Evolutionary conservation across 805 yeast species (phyloP), one percentile per base, ranked within the genome.

Genomic region (Kuraishia capsulata): DNA sequence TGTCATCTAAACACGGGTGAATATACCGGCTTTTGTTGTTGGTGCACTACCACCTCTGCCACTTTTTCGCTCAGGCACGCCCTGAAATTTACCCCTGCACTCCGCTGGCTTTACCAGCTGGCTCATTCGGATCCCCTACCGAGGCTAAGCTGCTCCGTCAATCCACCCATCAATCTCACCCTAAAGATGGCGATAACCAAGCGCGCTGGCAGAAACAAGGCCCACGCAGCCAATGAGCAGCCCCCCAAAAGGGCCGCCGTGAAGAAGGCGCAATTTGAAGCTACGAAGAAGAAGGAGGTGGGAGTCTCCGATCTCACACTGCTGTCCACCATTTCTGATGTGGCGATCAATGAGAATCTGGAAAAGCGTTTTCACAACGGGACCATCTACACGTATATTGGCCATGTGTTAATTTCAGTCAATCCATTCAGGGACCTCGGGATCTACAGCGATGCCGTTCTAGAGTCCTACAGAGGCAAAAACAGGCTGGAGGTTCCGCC

Each of bases 401-500:
- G 96, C 0, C 95, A 87, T 66, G 96, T 88, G 52, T 70, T 92
- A 56, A 92, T 92, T 50, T 87, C 96, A 4, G 96, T 92, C 36
- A 92, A 92, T 53, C 99, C 99, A 2, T 92, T 92, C 65, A 78
- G 88, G 46, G 99, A 92, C 57, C 67, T 92, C 53, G 99, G 99
- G 2, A 92, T 92, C 38, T 92, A 92, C 62, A 87, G 97, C 5
- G 83, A 77, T 36, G 80, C 77, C 18, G 78, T 79, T 2, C 65
- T 90, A 46, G 74, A 76, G 41, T 67, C 81, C 16, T 92, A 92
- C 55, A 78, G 79, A 58, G 96, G 96, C 44, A 88, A 89, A 59
- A 92, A 92, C 60, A 71, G 99, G 51, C 67, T 92, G 42, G 99
- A 92, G 62, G 96, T 84, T 21, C 95, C 97, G 14, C 99, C 99